Evolutionary conservation across 2,329 filamentous ascomycete species (phyloP).

Genomic region (Samsoniella hepiali): DNA sequence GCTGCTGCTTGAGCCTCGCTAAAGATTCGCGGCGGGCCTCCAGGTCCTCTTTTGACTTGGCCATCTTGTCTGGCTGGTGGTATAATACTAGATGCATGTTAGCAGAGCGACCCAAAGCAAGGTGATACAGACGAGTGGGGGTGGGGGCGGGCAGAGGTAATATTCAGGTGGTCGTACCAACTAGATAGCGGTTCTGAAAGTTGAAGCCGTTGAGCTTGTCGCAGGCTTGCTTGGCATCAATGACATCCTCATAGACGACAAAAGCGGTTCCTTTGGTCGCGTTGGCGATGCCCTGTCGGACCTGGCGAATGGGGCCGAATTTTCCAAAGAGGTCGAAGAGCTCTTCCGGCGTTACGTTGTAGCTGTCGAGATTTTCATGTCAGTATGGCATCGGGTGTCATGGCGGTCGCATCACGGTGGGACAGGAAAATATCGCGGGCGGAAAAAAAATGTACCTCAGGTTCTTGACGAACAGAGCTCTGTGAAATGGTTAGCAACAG

Average conservation of each 20-base stretch:
- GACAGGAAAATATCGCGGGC: constrained; percentile 4
- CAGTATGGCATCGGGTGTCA: not conserved
- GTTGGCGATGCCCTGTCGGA: constrained; percentile 94
- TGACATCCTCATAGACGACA: constrained; percentile 98
- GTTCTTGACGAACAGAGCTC: constrained; percentile 99
- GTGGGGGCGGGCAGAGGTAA: not conserved
- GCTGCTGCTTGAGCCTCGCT: constrained; percentile 96
- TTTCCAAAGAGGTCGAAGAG: constrained; percentile 98
- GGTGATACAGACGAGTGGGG: not conserved
- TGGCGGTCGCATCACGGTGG: not conserved
- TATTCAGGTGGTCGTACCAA: constrained; percentile 59
- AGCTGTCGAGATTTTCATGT: constrained; percentile 53
- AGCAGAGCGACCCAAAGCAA: not conserved
- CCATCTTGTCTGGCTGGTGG: constrained; percentile 64
- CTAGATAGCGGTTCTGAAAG: constrained; percentile 98
- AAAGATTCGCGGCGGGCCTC: constrained; percentile 92
- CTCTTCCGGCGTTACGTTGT: constrained; percentile 97
- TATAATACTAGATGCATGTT: constrained; percentile 48
- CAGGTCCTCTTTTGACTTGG: constrained; percentile 88
- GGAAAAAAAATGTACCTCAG: constrained; percentile 62
- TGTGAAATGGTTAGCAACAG: constrained; percentile 42
- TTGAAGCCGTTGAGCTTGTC: constrained; percentile 99
- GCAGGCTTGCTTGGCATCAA: constrained; percentile 97
- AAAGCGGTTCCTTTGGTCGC: constrained; percentile 98
- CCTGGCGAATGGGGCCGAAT: constrained; percentile 94